Evolutionary conservation across 2,329 filamentous ascomycete species (phyloP).

Genomic region (Fusarium longipes): DNA sequence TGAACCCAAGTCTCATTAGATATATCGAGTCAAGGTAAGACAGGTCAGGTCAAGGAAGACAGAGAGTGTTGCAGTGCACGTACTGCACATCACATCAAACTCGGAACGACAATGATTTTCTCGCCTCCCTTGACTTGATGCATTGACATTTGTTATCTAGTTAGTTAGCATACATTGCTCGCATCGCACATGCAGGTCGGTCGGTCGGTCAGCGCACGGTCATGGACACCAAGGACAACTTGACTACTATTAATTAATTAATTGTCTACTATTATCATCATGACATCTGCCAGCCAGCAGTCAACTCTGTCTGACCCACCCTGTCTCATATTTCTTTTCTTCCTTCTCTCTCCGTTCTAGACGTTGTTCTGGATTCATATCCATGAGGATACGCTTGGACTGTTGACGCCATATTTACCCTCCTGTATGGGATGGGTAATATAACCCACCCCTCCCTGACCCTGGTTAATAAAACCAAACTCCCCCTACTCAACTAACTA

Average conservation of each 20-base stretch:
- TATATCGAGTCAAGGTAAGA: background rate
- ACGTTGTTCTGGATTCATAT: slow-evolving; percentile 31
- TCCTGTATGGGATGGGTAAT: background rate
- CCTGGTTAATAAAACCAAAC: slow-evolving; percentile 18
- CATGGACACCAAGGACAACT: background rate
- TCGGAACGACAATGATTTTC: background rate
- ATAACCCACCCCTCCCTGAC: slow-evolving; percentile 20
- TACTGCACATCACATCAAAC: slow-evolving; percentile 1
- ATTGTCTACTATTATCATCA: background rate
- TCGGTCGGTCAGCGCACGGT: background rate
- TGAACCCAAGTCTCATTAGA: background rate
- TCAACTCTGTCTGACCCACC: slow-evolving; percentile 42
- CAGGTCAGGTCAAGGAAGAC: background rate
- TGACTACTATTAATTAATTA: background rate
- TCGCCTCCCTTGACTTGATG: background rate
- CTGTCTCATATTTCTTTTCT: background rate
- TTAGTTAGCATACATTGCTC: background rate
- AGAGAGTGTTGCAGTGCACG: background rate
- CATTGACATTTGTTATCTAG: background rate
- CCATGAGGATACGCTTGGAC: slow-evolving; percentile 35
- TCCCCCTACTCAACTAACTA: slow-evolving; percentile 22
- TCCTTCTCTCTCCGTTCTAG: slow-evolving; percentile 35
- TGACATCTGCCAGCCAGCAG: background rate
- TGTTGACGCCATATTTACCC: slow-evolving; percentile 40
- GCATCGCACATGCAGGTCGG: background rate